phyloP scores from a whole-genome alignment of 2,329 filamentous ascomycete species.

The Golovinomyces cichoracearum region DNA sequence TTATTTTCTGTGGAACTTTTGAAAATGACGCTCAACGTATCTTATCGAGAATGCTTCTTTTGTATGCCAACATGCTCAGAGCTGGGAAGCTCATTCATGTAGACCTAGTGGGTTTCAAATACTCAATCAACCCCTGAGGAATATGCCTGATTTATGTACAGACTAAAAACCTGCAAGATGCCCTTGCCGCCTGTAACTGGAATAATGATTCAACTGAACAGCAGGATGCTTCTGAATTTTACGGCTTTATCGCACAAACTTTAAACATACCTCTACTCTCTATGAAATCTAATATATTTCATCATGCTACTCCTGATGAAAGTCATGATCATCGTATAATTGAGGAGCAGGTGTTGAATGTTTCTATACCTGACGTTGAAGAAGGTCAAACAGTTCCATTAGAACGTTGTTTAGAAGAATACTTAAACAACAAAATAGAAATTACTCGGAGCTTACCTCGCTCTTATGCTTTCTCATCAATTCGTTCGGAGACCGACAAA shows the following conservation, averaged over 20 bases:
- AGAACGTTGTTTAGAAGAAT: slow-evolving; percentile 76
- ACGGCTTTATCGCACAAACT: slow-evolving; percentile 78
- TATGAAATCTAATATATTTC: slow-evolving; percentile 81
- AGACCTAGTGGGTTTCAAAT: slow-evolving; percentile 29
- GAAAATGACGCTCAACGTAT: slow-evolving; percentile 44
- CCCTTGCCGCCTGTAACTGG: slow-evolving; percentile 72
- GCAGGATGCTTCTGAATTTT: slow-evolving; percentile 88
- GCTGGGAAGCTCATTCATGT: slow-evolving; percentile 62
- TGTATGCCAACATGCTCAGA: slow-evolving; percentile 85
- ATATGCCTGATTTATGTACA: slow-evolving; percentile 16
- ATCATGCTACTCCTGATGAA: slow-evolving; percentile 60
- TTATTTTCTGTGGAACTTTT: slow-evolving; percentile 61
- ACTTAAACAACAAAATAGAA: slow-evolving; percentile 72
- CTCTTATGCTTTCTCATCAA: slow-evolving; percentile 25
- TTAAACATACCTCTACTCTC: slow-evolving; percentile 69
- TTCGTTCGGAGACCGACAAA: slow-evolving; percentile 4
- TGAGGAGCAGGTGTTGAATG: slow-evolving; percentile 69
- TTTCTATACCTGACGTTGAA: slow-evolving; percentile 53
- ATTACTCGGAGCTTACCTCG: slow-evolving; percentile 51
- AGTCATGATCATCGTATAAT: slow-evolving; percentile 84
- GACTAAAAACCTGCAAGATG: slow-evolving; percentile 61
- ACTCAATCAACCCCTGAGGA: neutral
- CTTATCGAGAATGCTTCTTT: slow-evolving; percentile 48
- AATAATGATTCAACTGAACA: slow-evolving; percentile 55
- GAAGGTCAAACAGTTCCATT: slow-evolving; percentile 48